phyloP scores from a whole-genome alignment of 352 stramenopile species.

The Blastocystis sp. region DNA sequence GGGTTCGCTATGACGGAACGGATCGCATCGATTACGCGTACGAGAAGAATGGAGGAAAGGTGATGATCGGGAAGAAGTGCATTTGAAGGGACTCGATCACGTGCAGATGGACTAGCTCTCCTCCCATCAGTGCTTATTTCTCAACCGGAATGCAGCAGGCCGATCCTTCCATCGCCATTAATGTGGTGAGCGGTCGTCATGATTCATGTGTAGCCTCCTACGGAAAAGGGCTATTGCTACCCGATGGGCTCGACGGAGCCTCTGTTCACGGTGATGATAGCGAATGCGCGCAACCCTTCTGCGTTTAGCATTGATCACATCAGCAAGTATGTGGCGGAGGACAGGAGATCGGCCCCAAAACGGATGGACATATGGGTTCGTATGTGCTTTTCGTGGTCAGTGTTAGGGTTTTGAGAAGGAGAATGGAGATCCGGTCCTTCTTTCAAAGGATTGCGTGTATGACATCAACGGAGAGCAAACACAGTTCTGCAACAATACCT shows the following conservation, averaged over 20 bases:
- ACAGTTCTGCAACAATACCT: slow-evolving; percentile 46
- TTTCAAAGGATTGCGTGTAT: slow-evolving; percentile 18
- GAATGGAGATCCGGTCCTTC: neutral
- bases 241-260: slow-evolving; percentile 35
- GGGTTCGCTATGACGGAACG: slow-evolving; percentile 41
- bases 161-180: slow-evolving; percentile 42
- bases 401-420: slow-evolving; percentile 28
- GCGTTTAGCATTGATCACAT: slow-evolving; percentile 51
- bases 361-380: slow-evolving; percentile 32
- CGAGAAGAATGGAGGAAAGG: slow-evolving; percentile 62
- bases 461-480: slow-evolving; percentile 53
- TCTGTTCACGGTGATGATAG: slow-evolving; percentile 32
- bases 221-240: slow-evolving; percentile 68
- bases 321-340: slow-evolving; percentile 57
- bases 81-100: neutral
- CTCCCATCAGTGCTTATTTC: neutral
- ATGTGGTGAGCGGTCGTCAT: neutral
- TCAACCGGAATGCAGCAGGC: neutral
- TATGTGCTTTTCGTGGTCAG: neutral
- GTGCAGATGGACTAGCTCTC: slow-evolving; percentile 51
- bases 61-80: slow-evolving; percentile 52
- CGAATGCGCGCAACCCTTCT: slow-evolving; percentile 20
- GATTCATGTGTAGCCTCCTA: slow-evolving; percentile 5
- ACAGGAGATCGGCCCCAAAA: slow-evolving; percentile 27
- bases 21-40: slow-evolving; percentile 68